Base-by-base conservation (phyloP, 106 monocot species). In the Dioscorea zingiberensis region DNA sequence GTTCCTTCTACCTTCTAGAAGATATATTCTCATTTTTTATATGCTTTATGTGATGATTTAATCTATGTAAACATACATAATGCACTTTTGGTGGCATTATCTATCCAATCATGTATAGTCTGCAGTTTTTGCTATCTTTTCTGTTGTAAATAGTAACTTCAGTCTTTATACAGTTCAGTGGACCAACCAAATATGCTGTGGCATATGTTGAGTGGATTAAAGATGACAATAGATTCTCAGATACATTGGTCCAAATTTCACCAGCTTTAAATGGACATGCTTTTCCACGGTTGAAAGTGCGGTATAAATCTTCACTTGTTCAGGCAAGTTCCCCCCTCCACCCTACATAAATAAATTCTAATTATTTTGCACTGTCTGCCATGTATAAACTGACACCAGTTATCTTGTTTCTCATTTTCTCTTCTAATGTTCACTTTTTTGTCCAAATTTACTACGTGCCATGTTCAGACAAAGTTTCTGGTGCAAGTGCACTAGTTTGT, bases 251-350 rank as follows among this genome's bases (percentile, higher is more conserved):
- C 46, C 97, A 97, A 59, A 83, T 81, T 57, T 97, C 97, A 68
- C 84, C 88, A 32, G 47, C 83, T 63, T 55, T 74, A 29, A 30
- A 60, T 78, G 88, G 97, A 16, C 97, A 97, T 88, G 91, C 97
- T 68, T 97, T 97, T 69, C 97, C 97, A 69, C 83, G 86, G 18
- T 27, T 97, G 77, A 97, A 84, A 92, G 76, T 92, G 74, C 85
- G 83, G 73, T 89, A 89, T 84, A 97, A 97, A 78, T 87, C 97
- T 69, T 91, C 97, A 74, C 97, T 92, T 84, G 81, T 97, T 25
- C 95, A 97, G 91, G 95, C 87, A 90, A 88, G 88, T 73, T 21
- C 60, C 70, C 38, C 38, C 38, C 38, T 38, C 38, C 1, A 38
- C 10, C 38, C 38, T 10, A 6, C 38, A 1, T 8, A 38, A 38